Evolutionary conservation across 331 rosid species (phyloP).

Genomic region (Phaseolus coccineus): DNA sequence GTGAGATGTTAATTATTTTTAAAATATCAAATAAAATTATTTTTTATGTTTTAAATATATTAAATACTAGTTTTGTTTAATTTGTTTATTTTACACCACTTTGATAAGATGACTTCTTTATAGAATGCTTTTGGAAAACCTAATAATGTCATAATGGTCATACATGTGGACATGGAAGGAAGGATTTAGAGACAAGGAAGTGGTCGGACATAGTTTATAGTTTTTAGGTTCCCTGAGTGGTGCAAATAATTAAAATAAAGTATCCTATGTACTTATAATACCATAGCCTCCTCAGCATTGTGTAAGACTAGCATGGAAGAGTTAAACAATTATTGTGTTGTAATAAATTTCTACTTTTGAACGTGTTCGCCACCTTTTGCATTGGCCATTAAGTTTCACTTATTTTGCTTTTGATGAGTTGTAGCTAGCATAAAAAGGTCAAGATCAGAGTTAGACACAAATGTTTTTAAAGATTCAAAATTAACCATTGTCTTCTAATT

Average conservation of each 20-base stretch:
- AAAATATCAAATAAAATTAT: background rate
- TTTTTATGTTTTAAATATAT: background rate
- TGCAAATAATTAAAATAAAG: constrained; percentile 39
- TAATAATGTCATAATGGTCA: constrained; percentile 34
- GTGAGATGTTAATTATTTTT: background rate
- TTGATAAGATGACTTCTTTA: background rate
- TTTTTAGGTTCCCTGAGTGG: constrained; percentile 12
- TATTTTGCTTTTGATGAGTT: background rate
- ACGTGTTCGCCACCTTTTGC: constrained; percentile 54
- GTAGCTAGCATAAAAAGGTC: background rate
- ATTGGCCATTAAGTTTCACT: background rate
- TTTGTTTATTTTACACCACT: background rate
- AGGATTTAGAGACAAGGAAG: constrained; percentile 21
- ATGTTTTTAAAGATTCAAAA: background rate
- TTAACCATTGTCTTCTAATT: too few relatives aligned
- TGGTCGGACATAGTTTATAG: constrained; percentile 8
- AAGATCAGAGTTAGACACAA: background rate
- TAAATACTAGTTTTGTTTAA: background rate
- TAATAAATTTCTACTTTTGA: constrained; percentile 31
- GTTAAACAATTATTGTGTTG: constrained; percentile 38
- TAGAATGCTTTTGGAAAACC: constrained; percentile 24
- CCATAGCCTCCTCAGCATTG: constrained; percentile 34
- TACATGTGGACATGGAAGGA: constrained; percentile 23
- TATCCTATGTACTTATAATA: constrained; percentile 18
- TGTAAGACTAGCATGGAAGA: constrained; percentile 38